Evolutionary conservation across 106 monocot genomes (phyloP), one percentile per base, ranked within the genome.

Genomic region (Apostasia ramifera): DNA sequence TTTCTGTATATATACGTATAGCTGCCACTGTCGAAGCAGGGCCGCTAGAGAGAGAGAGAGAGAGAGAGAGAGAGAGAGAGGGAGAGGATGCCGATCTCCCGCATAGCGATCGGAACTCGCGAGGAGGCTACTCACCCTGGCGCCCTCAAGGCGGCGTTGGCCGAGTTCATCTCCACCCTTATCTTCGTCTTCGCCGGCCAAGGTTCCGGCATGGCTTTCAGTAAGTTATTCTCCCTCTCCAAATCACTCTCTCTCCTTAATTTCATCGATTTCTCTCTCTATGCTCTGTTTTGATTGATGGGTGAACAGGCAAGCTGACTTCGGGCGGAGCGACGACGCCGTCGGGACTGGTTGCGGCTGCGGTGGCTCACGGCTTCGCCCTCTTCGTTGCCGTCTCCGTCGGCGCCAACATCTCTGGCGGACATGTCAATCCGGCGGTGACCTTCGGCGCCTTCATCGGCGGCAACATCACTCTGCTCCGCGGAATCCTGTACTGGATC

Each of bases 131-230:
- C 52, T 74, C 74, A 81, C 6, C 78, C 87, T 0, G 83, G 75
- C 8, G 78, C 87, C 3, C 67, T 78, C 71, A 87, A 76, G 69
- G 83, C 87, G 2, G 78, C 87, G 26, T 59, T 87, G 37, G 87
- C 87, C 1, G 87, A 87, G 80, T 87, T 87, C 81, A 72, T 84
- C 75, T 80, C 81, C 55, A 81, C 73, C 59, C 46, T 81, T 68
- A 87, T 87, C 77, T 87, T 84, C 72, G 77, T 87, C 77, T 87
- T 84, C 62, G 83, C 87, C 83, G 87, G 87, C 40, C 72, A 80
- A 65, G 87, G 87, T 47, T 87, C 87, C 59, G 78, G 84, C 15
- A 72, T 87, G 71, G 87, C 83, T 8, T 78, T 78, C 81, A 76
- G 87, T 87, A 75, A 55, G 77, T 48, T 65, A 2, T 48, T 65